Base-by-base conservation (phyloP, 2,329 filamentous ascomycete genomes). In the Rutstroemia sp. region DNA sequence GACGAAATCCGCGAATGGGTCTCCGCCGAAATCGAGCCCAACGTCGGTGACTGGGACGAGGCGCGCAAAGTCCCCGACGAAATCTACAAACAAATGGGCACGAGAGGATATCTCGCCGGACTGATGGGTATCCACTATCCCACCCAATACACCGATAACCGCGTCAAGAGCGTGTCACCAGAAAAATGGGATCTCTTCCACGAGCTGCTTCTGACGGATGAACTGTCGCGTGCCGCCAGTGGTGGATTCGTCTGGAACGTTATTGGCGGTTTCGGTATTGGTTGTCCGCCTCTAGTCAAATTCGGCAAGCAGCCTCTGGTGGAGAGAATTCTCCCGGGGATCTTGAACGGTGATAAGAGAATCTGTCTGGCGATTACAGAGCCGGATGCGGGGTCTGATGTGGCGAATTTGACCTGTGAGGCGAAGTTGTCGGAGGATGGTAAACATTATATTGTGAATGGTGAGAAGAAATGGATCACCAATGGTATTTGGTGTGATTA, bases 391-490 rank as follows among this genome's bases (percentile, higher is more conserved):
- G 94, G 94, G 46, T 90, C 85, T 63, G 94, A 99, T 70, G 94
- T 99, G 9, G 94, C 94, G 58, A 97, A 96, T 74, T 72, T 99
- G 64, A 94, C 86, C 14, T 97, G 92, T 73, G 92, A 97, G 78
- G 94, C 94, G 25, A 96, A 96, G 79, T 81, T 97, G 57, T 89
- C 82, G 61, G 88, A 94, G 65, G 94, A 99, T 67, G 94, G 94
- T 69, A 97, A 97, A 79, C 90, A 97, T 76, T 99, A 95, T 75
- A 97, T 97, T 65, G 94, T 99, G 74, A 99, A 97, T 69, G 94
- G 94, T 55, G 92, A 96, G 83, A 97, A 99, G 87, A 99, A 99
- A 77, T 97, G 94, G 92, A 97, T 97, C 73, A 97, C 92, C 68
- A 99, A 99, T 75, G 94, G 94, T 68, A 83, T 96, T 68, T 96